Conservation (phyloP, 1,284 basidiomycete species). For the Chalciporus sp. region DNA sequence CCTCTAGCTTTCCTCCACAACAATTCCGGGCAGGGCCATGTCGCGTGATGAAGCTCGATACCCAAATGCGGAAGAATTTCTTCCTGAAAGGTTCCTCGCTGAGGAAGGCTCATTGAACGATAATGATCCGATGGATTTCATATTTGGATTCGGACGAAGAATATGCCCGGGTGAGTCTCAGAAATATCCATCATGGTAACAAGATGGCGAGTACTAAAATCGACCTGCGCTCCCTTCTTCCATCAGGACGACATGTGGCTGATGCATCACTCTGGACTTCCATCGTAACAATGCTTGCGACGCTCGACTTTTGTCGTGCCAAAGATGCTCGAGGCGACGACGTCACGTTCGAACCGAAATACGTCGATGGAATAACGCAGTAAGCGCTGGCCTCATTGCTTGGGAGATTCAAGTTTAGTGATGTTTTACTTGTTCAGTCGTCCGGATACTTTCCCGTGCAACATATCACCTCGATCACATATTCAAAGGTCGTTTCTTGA, state of each 20-base stretch:
- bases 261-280: slow-evolving; percentile 12
- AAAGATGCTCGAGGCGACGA: slow-evolving; percentile 7
- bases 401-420: not conserved
- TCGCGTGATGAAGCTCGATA: slow-evolving; percentile 6
- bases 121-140: not conserved
- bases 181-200: too few relatives aligned
- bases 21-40: slow-evolving; percentile 7
- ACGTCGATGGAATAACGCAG: not conserved
- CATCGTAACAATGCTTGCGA: slow-evolving; percentile 13
- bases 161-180: slow-evolving; percentile 1
- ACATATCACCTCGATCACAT: slow-evolving; percentile 2
- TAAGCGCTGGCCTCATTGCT: not conserved
- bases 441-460: slow-evolving; percentile 3
- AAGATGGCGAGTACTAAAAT: not conserved
- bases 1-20: not conserved
- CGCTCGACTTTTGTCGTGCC: slow-evolving; percentile 6
- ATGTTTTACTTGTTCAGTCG: not conserved
- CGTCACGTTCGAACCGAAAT: not conserved
- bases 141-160: slow-evolving; percentile 13
- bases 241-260: slow-evolving; percentile 5
- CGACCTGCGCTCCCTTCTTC: too few relatives aligned
- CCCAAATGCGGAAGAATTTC: slow-evolving; percentile 2
- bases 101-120: slow-evolving; percentile 6
- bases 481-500: not conserved
- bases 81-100: slow-evolving; percentile 9